Base-by-base conservation (phyloP, 495 filamentous ascomycete genomes). In the Podospora pseudopauciseta region DNA sequence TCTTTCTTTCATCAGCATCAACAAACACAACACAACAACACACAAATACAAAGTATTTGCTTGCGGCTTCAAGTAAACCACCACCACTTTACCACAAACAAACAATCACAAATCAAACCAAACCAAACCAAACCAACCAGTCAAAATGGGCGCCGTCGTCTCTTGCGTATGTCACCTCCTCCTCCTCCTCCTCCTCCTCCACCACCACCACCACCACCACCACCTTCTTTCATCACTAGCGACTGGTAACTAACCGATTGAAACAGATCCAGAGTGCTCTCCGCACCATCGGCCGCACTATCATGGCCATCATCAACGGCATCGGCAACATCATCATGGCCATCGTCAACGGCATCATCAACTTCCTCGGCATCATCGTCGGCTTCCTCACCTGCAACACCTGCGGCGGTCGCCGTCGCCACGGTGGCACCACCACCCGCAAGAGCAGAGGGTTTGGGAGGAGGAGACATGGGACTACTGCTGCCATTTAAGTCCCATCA, bases 141-240 rank as follows among this genome's bases (percentile, higher is more conserved):
- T 76, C 84, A 91, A 82, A 76, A 98, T 98, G 94, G 94, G 94
- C 82, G 94, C 92, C 81, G 91, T 97, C 78, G 86, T 96, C 68
- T 97, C 93, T 80, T 97, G 94, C 74, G 94, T 98, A 94, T 72
- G 93, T 89, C 67, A 28, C 60, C 65, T 34, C 68, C 67, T 1
- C 20, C 20, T 20, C 20, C 20, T 20, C 20, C 20, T 20, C 60
- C 65, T 30, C 68, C 67, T 1, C 20, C 20, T 0, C 20, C 20
- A 23, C 20, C 20, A 23, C 20, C 20, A 23, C 20, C 20, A 23
- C 20, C 20, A 23, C 20, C 20, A 23, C 20, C 20, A 23, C 28
- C 53, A 2, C 15, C 54, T 53, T 13, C 60, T 23, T 28, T 18
- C 67, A 39, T 11, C 34, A 39, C 66, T 26, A 27, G 49, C 54